A percentile compares a stretch with the other conserved stretches of the same genome.
These are phyloP conservation scores for Eragrostis nindensis DNA, from an alignment of 176 grass and related monocot genomes.

Conservation along the genomic window DNA sequence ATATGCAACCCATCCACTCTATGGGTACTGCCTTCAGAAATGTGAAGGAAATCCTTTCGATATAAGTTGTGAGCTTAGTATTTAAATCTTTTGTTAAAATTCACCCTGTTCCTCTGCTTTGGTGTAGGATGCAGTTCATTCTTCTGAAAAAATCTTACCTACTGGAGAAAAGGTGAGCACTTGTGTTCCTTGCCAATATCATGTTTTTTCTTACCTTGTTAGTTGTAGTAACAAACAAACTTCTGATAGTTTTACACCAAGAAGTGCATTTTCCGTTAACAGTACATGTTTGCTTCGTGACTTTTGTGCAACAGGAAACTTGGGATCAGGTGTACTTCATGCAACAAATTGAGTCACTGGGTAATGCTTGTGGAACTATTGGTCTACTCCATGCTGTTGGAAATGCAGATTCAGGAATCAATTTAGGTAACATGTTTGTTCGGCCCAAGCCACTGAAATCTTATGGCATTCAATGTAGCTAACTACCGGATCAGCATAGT, in stretches of 20 bases:
- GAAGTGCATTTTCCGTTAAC: no score
- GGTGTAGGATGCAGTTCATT: constrained; percentile 10
- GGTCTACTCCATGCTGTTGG: constrained; percentile 81
- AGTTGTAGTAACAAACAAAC: not conserved
- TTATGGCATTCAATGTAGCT: not conserved
- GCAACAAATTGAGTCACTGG: constrained; percentile 66
- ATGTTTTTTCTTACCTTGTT: not conserved
- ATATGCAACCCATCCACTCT: not conserved
- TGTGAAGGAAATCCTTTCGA: not conserved
- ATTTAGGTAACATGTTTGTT: constrained; percentile 46
- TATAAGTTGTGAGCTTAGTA: not conserved
- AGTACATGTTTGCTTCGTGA: no score
- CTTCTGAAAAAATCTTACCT: constrained; percentile 11
- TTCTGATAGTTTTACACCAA: no score
- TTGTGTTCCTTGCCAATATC: not conserved
- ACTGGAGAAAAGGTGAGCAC: constrained; percentile 34
- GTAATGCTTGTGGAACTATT: constrained; percentile 96
- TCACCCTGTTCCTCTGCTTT: not conserved
- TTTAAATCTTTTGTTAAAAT: not conserved
- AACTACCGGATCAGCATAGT: not conserved
- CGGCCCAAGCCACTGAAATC: not conserved
- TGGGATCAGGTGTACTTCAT: constrained; percentile 66
- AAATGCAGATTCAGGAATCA: constrained; percentile 67
- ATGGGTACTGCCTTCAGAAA: not conserved
- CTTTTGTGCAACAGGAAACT: constrained; percentile 43